Evolutionary conservation across 257 asterid species (phyloP), one percentile per base, ranked within the genome.

Genomic region (Petunia axillaris): DNA sequence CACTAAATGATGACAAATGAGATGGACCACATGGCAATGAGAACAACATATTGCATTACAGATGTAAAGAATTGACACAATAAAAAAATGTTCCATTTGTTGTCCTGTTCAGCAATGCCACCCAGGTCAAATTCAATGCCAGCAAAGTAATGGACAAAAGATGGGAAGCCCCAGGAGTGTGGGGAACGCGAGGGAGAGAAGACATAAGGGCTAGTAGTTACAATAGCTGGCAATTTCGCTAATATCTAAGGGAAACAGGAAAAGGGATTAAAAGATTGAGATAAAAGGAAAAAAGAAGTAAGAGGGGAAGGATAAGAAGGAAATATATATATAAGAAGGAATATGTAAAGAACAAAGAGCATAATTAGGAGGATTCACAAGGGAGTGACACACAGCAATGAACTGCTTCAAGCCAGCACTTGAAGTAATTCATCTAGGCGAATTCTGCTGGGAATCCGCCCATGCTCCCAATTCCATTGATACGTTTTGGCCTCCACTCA

Each of bases 401-500:
- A 52, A 70, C 77, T 46, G 50, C 80, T 64, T 75, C 82, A 86
- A 55, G 73, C 64, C 84, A 53, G 84, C 75, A 13, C 76, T 15
- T 13, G 55, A 65, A 75, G 77, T 41, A 62, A 58, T 41, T 40
- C 13, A 10, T 5, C 80, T 85, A 89, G 14, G 91, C 89, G 79
- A 83, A 86, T 79, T 83, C 91, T 4, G 85, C 85, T 4, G 92
- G 89, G 80, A 87, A 87, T 87, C 85, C 82, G 13, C 88, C 93
- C 8, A 75, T 4, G 82, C 82, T 87, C 76, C 85, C 89, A 11
- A 83, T 83, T 40, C 85, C 83, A 83, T 85, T 82, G 5, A 85
- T 85, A 66, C 65, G 44, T 84, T 94, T 96, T 35, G 98, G 97
- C 87, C 98, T 90, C 99, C 99, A 96, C 82, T 68, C 84, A 9